Evolutionary conservation across 2,329 filamentous ascomycete species (phyloP).

Genomic region (Mycosphaerella arachidis): DNA sequence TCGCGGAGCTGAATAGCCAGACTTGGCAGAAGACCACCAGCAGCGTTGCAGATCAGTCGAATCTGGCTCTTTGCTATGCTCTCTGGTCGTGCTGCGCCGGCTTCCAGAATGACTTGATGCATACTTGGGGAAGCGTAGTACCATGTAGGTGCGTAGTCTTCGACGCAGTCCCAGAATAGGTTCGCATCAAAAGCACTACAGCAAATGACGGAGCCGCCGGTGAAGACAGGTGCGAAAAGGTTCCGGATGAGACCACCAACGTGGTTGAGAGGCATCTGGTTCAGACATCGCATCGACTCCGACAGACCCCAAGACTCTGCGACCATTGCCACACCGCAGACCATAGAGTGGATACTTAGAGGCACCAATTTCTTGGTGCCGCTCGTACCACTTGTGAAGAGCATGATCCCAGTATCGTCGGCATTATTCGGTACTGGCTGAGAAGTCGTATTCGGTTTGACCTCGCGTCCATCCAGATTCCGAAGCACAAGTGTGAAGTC

Average conservation of each 20-base stretch:
- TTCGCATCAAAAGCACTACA: constrained; percentile 52
- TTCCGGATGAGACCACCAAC: constrained; percentile 51
- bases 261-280: constrained; percentile 59
- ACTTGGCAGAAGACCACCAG: constrained; percentile 50
- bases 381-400: constrained; percentile 56
- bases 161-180: constrained; percentile 53
- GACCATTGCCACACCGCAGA: constrained; percentile 50
- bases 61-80: constrained; percentile 44
- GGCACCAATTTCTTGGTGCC: constrained; percentile 58
- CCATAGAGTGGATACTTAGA: constrained; percentile 48
- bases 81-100: constrained; percentile 38
- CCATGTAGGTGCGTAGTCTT: constrained; percentile 49
- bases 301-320: constrained; percentile 52
- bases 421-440: constrained; percentile 35
- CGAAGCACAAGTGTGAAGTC: constrained; percentile 37
- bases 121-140: constrained; percentile 57
- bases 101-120: constrained; percentile 52
- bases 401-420: constrained; percentile 48
- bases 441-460: constrained; percentile 1
- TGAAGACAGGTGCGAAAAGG: constrained; percentile 52
- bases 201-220: constrained; percentile 52
- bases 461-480: constrained; percentile 14
- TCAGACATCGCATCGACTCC: constrained; percentile 48
- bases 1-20: constrained; percentile 47
- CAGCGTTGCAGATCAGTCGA: constrained; percentile 53